Evolutionary conservation across 202 grass and related monocot genomes (phyloP).

Genomic region (Setaria viridis): DNA sequence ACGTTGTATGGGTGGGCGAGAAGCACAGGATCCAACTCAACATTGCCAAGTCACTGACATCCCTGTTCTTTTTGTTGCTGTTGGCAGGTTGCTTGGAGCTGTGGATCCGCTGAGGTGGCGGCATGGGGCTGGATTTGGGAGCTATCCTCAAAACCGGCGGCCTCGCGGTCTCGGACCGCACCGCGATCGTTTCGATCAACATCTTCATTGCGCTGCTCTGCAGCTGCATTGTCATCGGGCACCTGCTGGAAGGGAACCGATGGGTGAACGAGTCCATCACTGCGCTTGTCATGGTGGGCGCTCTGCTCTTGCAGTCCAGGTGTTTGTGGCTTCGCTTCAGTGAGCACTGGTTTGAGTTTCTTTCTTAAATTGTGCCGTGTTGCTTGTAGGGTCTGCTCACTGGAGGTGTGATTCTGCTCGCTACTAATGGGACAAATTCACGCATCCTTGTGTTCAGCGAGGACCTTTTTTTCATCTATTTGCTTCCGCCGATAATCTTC

Average conservation of each 20-base stretch:
- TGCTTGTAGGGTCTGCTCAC: constrained; percentile 74
- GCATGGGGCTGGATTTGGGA: constrained; percentile 56
- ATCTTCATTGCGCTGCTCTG: constrained; percentile 85
- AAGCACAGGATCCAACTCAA: neutral
- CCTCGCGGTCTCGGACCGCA: constrained; percentile 47
- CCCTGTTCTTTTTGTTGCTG: neutral
- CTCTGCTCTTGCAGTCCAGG: neutral
- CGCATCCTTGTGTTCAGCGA: constrained; percentile 84
- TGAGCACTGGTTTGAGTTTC: neutral
- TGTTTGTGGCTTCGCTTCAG: constrained; percentile 42
- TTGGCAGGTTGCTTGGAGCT: constrained; percentile 24
- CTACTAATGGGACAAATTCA: constrained; percentile 62
- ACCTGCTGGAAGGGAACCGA: constrained; percentile 79
- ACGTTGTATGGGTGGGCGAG: neutral
- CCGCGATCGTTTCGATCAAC: constrained; percentile 83
- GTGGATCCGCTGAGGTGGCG: constrained; percentile 43
- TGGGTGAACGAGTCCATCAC: constrained; percentile 89
- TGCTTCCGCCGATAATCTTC: constrained; percentile 95
- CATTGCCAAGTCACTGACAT: neutral
- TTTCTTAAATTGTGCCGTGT: neutral
- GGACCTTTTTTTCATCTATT: constrained; percentile 92
- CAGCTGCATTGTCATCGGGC: constrained; percentile 88
- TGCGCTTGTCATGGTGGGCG: constrained; percentile 70
- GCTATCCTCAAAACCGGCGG: constrained; percentile 34
- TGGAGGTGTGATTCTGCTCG: constrained; percentile 67